Evolutionary conservation across 2,329 filamentous ascomycete species (phyloP).

Genomic region (Lecanicillium sp.): DNA sequence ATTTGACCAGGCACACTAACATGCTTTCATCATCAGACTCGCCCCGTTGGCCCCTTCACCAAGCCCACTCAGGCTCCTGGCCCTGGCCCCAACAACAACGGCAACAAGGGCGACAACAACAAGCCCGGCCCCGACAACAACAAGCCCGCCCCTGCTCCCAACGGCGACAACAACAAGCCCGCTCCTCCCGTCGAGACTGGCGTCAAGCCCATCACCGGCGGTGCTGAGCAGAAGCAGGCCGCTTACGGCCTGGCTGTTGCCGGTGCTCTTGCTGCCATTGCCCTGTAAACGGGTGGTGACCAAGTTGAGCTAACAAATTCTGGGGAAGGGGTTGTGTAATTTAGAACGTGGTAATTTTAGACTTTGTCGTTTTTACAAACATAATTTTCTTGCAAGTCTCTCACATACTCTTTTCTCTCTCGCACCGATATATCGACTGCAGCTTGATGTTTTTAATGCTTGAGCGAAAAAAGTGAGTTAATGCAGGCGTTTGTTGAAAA

Average conservation of each 20-base stretch:
- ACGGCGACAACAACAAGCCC: slow-evolving; percentile 1
- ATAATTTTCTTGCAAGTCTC: too few species aligned
- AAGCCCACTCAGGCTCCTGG: slow-evolving; percentile 4
- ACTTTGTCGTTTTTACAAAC: neutral
- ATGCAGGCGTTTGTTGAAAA: too few species aligned
- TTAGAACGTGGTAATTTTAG: neutral
- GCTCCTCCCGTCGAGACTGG: slow-evolving; percentile 1
- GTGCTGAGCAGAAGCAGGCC: slow-evolving; percentile 11
- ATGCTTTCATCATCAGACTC: slow-evolving; percentile 1
- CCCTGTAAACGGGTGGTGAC: slow-evolving; percentile 18
- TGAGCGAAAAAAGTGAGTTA: too few species aligned
- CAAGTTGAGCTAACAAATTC: neutral
- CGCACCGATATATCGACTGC: too few species aligned
- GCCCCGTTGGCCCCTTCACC: slow-evolving; percentile 3
- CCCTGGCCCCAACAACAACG: slow-evolving; percentile 1
- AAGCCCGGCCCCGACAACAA: neutral
- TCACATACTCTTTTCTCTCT: too few species aligned
- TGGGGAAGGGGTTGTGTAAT: neutral
- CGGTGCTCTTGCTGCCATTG: slow-evolving; percentile 17
- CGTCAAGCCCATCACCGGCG: slow-evolving; percentile 10
- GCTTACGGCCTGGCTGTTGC: slow-evolving; percentile 18
- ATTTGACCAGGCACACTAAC: neutral
- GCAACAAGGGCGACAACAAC: neutral
- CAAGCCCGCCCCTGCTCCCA: neutral
- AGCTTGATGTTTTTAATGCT: too few species aligned